Conservation (phyloP, 495 filamentous ascomycete genomes). For the Chaetomium tenue region DNA sequence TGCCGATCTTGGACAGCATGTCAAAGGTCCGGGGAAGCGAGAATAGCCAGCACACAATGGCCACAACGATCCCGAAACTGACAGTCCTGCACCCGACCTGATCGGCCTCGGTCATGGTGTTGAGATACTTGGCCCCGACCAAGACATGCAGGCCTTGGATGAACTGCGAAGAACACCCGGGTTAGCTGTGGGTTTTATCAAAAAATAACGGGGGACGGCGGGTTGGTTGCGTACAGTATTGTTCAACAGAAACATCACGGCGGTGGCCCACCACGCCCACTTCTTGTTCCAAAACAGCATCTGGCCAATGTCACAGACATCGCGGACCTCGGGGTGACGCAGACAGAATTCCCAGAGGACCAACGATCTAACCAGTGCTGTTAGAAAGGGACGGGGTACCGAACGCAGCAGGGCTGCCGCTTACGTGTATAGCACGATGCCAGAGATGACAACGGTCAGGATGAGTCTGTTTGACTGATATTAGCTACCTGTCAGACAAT, state of each 20-base stretch:
- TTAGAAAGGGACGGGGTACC: slow-evolving; percentile 11
- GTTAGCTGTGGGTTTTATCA: slow-evolving; percentile 12
- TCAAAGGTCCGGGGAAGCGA: slow-evolving; percentile 81
- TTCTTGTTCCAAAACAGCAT: slow-evolving; percentile 78
- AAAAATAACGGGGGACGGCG: neutral
- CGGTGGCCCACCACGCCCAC: slow-evolving; percentile 80
- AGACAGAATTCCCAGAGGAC: slow-evolving; percentile 84
- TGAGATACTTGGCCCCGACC: slow-evolving; percentile 76
- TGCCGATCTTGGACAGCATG: slow-evolving; percentile 71
- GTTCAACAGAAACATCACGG: slow-evolving; percentile 85
- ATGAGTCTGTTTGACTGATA: slow-evolving; percentile 53
- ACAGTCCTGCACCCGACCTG: slow-evolving; percentile 65
- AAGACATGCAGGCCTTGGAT: slow-evolving; percentile 67
- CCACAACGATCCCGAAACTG: slow-evolving; percentile 64
- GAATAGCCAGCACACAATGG: slow-evolving; percentile 67
- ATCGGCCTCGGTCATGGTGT: slow-evolving; percentile 64
- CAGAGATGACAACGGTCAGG: slow-evolving; percentile 71
- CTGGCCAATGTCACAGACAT: slow-evolving; percentile 89
- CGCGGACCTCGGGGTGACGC: slow-evolving; percentile 79
- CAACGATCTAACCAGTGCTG: slow-evolving; percentile 50
- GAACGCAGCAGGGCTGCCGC: slow-evolving; percentile 4
- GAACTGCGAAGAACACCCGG: slow-evolving; percentile 17
- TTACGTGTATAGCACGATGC: slow-evolving; percentile 72
- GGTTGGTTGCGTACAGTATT: slow-evolving; percentile 70
- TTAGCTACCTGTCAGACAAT: neutral